These are phyloP conservation scores for Trametes polyzona DNA, from an alignment of 1,284 basidiomycete species.

Conservation along the genomic window DNA sequence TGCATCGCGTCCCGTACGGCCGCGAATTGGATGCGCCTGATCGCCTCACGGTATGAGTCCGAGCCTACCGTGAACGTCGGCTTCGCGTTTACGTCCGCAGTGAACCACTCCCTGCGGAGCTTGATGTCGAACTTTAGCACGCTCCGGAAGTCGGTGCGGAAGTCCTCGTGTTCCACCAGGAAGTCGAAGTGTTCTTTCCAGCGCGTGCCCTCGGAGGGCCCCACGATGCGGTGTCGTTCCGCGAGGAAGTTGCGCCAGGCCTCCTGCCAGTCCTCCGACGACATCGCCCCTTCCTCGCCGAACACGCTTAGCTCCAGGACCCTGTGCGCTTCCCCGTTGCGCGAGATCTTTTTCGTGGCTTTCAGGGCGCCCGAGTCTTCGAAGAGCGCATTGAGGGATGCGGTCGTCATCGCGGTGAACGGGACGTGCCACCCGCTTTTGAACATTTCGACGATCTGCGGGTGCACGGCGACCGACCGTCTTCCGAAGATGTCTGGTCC, in stretches of 20 bases:
- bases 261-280: conserved; percentile 2
- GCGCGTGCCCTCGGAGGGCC: neutral
- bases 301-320: neutral
- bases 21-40: too few species aligned
- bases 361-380: too few species aligned
- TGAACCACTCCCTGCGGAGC: conserved; percentile 2
- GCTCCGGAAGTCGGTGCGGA: neutral
- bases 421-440: too few species aligned
- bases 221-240: neutral
- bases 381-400: too few species aligned
- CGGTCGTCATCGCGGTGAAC: too few species aligned
- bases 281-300: neutral
- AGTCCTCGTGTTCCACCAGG: neutral
- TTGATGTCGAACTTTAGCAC: conserved; percentile 14
- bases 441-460: too few species aligned
- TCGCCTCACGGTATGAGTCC: neutral
- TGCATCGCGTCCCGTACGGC: too few species aligned
- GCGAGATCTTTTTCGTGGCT: too few species aligned
- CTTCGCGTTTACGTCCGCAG: neutral
- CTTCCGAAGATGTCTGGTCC: too few species aligned
- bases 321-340: too few species aligned
- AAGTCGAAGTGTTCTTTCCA: conserved; percentile 4
- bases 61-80: neutral
- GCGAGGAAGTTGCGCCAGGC: conserved; percentile 5
- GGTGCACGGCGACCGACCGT: too few species aligned